phyloP scores from a whole-genome alignment of 148 eudicot species.

The Rhododendron mucronatum region DNA sequence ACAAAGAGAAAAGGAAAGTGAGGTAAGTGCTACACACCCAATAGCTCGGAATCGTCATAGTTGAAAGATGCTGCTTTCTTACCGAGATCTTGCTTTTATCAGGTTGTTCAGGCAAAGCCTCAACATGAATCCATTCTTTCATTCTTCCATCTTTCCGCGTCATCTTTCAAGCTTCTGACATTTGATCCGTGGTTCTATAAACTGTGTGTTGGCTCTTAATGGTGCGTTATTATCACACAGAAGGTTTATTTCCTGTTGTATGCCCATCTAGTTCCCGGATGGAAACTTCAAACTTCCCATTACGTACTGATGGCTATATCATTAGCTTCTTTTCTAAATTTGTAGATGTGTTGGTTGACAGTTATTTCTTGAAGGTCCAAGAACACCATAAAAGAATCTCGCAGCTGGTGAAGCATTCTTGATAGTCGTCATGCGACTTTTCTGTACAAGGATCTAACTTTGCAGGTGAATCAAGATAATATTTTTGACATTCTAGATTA shows the following conservation, averaged over 20 bases:
- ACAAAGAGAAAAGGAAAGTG: background rate
- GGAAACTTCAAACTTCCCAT: background rate
- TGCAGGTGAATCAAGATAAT: background rate
- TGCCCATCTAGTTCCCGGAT: background rate
- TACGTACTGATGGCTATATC: background rate
- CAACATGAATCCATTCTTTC: background rate
- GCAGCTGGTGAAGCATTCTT: background rate
- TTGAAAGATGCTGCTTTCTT: background rate
- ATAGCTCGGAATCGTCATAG: background rate
- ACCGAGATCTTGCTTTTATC: background rate
- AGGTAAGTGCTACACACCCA: background rate
- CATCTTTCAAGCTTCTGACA: background rate
- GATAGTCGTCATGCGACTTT: background rate
- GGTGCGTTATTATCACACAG: background rate
- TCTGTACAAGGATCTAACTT: background rate
- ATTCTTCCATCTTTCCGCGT: background rate
- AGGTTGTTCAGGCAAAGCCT: background rate
- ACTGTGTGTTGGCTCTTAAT: background rate
- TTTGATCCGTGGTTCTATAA: background rate
- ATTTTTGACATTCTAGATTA: background rate
- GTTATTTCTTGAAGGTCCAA: background rate
- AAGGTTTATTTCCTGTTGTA: background rate
- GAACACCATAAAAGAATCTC: background rate
- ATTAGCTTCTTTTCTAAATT: background rate
- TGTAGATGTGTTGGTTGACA: background rate